phyloP scores from a whole-genome alignment of 2,329 filamentous ascomycete genomes.

The Pestalotiopsis sp. region DNA sequence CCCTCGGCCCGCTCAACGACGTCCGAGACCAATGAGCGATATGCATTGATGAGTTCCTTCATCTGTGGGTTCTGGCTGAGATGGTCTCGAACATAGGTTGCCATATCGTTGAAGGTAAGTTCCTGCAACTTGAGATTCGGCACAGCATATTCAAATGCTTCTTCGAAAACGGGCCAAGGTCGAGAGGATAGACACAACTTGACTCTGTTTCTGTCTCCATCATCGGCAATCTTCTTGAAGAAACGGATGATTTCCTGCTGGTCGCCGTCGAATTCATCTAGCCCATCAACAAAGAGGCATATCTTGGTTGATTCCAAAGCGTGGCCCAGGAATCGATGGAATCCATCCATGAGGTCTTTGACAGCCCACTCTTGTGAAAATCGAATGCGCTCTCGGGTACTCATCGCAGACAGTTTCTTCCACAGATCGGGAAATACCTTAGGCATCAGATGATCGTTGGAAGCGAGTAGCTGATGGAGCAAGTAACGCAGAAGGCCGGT shows the following conservation, averaged over 20 bases:
- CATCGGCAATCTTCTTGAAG: slow-evolving; percentile 18
- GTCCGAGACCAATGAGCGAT: slow-evolving; percentile 8
- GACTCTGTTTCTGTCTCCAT: slow-evolving; percentile 18
- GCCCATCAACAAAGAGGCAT: slow-evolving; percentile 28
- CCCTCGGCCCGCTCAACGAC: slow-evolving; percentile 23
- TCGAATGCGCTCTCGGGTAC: slow-evolving; percentile 30
- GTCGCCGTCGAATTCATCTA: slow-evolving; percentile 30
- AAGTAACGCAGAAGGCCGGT: slow-evolving; percentile 38
- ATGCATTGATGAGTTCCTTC: slow-evolving; percentile 16
- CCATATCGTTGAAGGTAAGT: slow-evolving; percentile 27
- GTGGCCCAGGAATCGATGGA: slow-evolving; percentile 23
- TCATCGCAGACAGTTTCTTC: slow-evolving; percentile 28
- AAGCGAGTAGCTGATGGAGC: slow-evolving; percentile 36
- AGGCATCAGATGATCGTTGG: slow-evolving; percentile 26
- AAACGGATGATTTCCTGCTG: slow-evolving; percentile 24
- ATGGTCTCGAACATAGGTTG: slow-evolving; percentile 20
- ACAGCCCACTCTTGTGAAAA: slow-evolving; percentile 33
- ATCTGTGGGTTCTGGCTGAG: slow-evolving; percentile 19
- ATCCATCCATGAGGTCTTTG: slow-evolving; percentile 28
- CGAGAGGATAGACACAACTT: slow-evolving; percentile 31
- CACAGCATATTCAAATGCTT: slow-evolving; percentile 22
- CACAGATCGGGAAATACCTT: slow-evolving; percentile 31
- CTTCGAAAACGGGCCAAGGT: slow-evolving; percentile 29
- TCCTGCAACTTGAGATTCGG: slow-evolving; percentile 27
- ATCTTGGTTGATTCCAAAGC: slow-evolving; percentile 22